These are phyloP conservation scores for Oldenlandia corymbosa DNA, from an alignment of 257 asterid genomes.

Conservation along the genomic window DNA sequence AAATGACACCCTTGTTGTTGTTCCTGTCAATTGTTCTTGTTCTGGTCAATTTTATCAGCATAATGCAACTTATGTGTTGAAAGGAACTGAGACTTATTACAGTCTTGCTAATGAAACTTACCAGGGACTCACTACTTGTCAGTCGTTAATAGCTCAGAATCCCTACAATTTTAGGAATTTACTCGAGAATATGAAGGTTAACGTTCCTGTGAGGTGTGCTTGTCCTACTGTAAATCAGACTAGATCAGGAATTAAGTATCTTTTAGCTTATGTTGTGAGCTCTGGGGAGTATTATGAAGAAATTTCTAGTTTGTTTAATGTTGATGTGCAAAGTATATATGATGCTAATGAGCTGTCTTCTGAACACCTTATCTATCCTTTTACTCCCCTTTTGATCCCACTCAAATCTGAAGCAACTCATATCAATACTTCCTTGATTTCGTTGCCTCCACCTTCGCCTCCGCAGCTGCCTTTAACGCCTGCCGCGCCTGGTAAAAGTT, in stretches of 20 bases:
- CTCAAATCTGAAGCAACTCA: conserved; percentile 28
- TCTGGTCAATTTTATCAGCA: conserved; percentile 38
- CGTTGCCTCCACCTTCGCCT: background rate
- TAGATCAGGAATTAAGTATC: conserved; percentile 29
- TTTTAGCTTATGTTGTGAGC: conserved; percentile 39
- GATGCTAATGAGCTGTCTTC: conserved; percentile 35
- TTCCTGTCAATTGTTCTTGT: conserved; percentile 53
- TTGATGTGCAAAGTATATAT: conserved; percentile 24
- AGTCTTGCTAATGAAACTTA: conserved; percentile 41
- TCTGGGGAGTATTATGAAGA: conserved; percentile 8
- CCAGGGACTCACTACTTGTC: conserved; percentile 55
- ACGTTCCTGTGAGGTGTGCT: conserved; percentile 52
- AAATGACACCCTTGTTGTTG: conserved; percentile 26
- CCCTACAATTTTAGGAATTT: conserved; percentile 10
- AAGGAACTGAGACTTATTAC: conserved; percentile 30
- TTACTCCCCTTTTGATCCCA: conserved; percentile 49
- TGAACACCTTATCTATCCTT: conserved; percentile 14
- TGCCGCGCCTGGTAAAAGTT: conserved; percentile 15
- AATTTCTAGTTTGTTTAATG: conserved; percentile 29
- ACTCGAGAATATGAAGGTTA: conserved; percentile 18
- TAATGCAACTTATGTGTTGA: conserved; percentile 44
- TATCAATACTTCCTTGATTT: conserved; percentile 15
- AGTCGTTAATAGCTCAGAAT: conserved; percentile 44
- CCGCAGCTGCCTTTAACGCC: conserved; percentile 11
- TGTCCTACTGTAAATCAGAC: conserved; percentile 53